Percentiles rank a stretch among this genome's conserved stretches.
These are phyloP conservation scores for Rutstroemia sp. DNA, from an alignment of 2,329 filamentous ascomycete species.

Conservation along the genomic window DNA sequence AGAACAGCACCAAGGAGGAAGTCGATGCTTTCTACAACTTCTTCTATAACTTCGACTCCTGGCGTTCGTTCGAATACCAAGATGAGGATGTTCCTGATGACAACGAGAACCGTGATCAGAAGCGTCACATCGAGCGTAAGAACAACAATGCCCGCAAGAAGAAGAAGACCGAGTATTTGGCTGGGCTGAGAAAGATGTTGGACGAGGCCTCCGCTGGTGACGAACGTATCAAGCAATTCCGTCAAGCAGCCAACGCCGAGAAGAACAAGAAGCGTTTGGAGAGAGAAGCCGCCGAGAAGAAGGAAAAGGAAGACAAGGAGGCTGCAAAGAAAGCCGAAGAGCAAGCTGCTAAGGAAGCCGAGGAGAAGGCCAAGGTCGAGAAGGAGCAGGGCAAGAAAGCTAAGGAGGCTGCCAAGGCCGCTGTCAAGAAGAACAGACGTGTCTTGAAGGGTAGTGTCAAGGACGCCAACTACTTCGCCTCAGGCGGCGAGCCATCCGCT, in stretches of 20 bases:
- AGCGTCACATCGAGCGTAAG: constrained; percentile 96
- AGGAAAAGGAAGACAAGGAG: constrained; percentile 75
- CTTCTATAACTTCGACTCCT: constrained; percentile 99
- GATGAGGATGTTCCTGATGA: constrained; percentile 98
- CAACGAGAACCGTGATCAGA: constrained; percentile 98
- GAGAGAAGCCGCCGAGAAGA: constrained; percentile 85
- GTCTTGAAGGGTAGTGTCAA: constrained; percentile 90
- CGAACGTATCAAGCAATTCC: constrained; percentile 96
- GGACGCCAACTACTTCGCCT: constrained; percentile 93
- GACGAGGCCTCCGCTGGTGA: constrained; percentile 80
- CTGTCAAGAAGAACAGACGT: constrained; percentile 99
- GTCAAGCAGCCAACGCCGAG: constrained; percentile 79
- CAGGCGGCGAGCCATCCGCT: constrained; percentile 61
- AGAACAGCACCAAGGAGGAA: constrained; percentile 77
- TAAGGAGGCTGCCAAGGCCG: constrained; percentile 97
- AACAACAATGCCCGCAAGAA: constrained; percentile 96
- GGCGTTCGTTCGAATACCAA: constrained; percentile 95
- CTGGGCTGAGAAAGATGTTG: constrained; percentile 80
- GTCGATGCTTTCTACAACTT: constrained; percentile 99
- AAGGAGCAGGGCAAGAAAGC: constrained; percentile 86
- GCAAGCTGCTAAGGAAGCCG: constrained; percentile 71
- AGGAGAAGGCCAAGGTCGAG: constrained; percentile 77
- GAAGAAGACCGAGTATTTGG: constrained; percentile 98
- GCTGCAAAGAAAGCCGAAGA: constrained; percentile 80
- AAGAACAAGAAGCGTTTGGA: constrained; percentile 95